Percentiles rank a stretch among this genome's conserved stretches.
phyloP scores from a whole-genome alignment of 169 alveolate species.

The Eimeria brunetti region DNA sequence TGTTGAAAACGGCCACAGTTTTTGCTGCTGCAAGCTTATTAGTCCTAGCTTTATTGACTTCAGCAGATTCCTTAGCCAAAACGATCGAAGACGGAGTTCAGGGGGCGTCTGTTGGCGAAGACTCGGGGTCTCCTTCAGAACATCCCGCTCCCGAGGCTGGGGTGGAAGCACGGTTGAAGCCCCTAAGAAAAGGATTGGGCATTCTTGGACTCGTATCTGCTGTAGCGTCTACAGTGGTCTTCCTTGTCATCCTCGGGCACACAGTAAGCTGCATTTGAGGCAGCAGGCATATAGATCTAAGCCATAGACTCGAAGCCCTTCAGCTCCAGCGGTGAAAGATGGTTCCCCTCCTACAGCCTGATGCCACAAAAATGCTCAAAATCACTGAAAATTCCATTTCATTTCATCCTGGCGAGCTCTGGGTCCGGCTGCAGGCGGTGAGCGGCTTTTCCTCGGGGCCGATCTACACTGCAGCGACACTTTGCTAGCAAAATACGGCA shows the following conservation, averaged over 20 bases:
- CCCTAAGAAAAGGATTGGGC: neutral
- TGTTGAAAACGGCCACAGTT: neutral
- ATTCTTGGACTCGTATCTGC: neutral
- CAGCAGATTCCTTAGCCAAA: neutral
- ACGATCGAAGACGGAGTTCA: neutral
- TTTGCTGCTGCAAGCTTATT: neutral
- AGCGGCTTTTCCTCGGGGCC: neutral
- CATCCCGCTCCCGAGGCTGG: neutral
- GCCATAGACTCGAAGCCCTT: too few species aligned
- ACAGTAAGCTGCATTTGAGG: neutral
- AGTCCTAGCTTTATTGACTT: neutral
- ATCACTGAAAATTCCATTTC: neutral
- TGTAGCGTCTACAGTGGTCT: neutral
- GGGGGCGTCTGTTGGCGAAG: neutral
- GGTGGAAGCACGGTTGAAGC: neutral
- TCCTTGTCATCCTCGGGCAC: neutral
- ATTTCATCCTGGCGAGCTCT: neutral
- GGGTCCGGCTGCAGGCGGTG: slow-evolving; percentile 8
- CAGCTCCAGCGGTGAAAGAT: neutral
- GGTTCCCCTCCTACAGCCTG: neutral
- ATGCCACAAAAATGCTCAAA: neutral
- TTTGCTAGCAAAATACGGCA: neutral
- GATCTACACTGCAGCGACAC: neutral
- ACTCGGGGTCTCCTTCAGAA: neutral
- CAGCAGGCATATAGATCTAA: neutral